Evolutionary conservation across 495 filamentous ascomycete species (phyloP).

Genomic region (Hyaloscypha hepaticicola): DNA sequence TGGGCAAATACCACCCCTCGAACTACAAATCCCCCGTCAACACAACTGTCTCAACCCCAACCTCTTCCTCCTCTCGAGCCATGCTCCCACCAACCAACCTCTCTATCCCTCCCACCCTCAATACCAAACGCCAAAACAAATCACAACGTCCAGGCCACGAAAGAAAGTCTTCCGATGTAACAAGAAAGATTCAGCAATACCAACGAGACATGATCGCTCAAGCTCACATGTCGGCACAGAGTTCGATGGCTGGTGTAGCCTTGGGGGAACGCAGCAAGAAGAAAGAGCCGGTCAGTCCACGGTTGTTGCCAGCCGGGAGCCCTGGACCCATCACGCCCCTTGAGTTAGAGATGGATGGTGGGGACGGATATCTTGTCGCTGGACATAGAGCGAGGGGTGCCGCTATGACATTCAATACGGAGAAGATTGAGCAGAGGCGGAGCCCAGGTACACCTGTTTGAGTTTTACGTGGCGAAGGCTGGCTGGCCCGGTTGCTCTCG

Average conservation of each 20-base stretch:
- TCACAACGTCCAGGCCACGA: conserved; percentile 32
- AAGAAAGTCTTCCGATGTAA: conserved; percentile 42
- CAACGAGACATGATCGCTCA: conserved; percentile 60
- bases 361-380: conserved; percentile 24
- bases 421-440: background rate
- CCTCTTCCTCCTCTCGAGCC: background rate
- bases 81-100: conserved; percentile 15
- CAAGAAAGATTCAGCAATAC: conserved; percentile 54
- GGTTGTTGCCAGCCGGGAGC: conserved; percentile 66
- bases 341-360: conserved; percentile 53
- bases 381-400: conserved; percentile 12
- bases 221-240: conserved; percentile 39
- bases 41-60: conserved; percentile 1
- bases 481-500: no score
- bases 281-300: conserved; percentile 55
- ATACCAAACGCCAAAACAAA: conserved; percentile 16
- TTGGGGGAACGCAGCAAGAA: conserved; percentile 18
- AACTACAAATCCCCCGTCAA: conserved; percentile 42
- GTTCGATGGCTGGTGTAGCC: conserved; percentile 31
- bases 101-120: conserved; percentile 15
- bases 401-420: background rate
- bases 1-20: conserved; percentile 56
- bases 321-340: conserved; percentile 79
- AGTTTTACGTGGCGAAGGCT: background rate
- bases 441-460: background rate